Conservation (phyloP, 306 rosid genomes). For the Chamaecrista fasciculata region DNA sequence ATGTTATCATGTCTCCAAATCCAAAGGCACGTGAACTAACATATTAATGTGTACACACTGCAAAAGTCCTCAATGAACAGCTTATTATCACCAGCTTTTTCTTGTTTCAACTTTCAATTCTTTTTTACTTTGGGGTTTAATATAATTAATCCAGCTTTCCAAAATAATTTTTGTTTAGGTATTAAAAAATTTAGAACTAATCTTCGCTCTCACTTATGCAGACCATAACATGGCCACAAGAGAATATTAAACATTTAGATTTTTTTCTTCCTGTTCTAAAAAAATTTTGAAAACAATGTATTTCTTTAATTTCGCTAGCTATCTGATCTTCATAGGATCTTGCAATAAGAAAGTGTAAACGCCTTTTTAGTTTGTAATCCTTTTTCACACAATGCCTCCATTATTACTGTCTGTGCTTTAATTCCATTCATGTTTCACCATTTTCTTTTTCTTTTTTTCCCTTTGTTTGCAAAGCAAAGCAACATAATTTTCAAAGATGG, state of each 20-base stretch:
- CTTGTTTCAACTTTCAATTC: neutral
- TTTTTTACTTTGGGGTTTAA: neutral
- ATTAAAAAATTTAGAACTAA: no score
- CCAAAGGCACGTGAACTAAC: neutral
- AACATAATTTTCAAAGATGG: neutral
- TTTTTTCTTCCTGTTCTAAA: neutral
- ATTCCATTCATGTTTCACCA: neutral
- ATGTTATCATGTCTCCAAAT: neutral
- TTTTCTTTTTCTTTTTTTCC: neutral
- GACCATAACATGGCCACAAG: no score
- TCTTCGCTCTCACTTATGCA: no score
- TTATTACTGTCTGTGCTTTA: neutral
- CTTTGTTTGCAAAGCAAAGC: neutral
- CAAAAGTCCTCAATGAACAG: neutral
- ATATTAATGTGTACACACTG: neutral
- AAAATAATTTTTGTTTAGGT: no score
- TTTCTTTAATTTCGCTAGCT: no score
- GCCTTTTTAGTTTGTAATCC: neutral
- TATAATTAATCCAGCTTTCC: neutral
- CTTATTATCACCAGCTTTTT: neutral
- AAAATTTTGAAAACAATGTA: neutral
- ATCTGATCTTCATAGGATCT: slow-evolving; percentile 1
- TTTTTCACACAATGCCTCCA: neutral
- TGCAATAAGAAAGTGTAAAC: neutral
- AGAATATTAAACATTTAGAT: neutral